Evolutionary conservation across 306 rosid species (phyloP).

Genomic region (Datisca glomerata): DNA sequence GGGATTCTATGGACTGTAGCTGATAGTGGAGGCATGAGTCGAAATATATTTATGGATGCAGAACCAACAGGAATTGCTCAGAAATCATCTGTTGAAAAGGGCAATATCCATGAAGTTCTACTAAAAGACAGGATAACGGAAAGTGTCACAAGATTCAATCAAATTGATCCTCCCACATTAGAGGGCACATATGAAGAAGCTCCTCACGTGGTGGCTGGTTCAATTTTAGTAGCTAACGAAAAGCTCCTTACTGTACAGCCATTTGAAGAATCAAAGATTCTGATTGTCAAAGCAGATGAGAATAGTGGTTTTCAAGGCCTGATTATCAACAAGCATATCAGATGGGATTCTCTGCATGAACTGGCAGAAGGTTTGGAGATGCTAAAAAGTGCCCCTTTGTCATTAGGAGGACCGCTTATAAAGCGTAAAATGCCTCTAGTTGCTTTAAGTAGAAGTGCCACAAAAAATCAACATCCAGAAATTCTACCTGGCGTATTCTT

Average conservation of each 20-base stretch:
- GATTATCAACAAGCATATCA: constrained; percentile 57
- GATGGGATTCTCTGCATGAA: constrained; percentile 49
- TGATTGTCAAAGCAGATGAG: constrained; percentile 60
- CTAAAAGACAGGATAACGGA: constrained; percentile 21
- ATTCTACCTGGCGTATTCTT: constrained; percentile 61
- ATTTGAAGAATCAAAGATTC: constrained; percentile 63
- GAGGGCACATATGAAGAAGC: constrained; percentile 22
- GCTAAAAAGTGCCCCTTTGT: constrained; percentile 46
- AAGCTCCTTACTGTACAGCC: constrained; percentile 43
- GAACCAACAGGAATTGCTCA: constrained; percentile 23
- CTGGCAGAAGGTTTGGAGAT: constrained; percentile 35
- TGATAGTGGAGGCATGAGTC: constrained; percentile 16
- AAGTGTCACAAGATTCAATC: constrained; percentile 22
- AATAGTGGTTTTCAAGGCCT: constrained; percentile 66
- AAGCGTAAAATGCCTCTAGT: constrained; percentile 48
- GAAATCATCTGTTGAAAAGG: constrained; percentile 14
- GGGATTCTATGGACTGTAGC: constrained; percentile 45
- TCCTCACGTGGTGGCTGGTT: constrained; percentile 38
- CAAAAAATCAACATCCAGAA: constrained; percentile 29
- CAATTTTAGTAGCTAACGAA: constrained; percentile 56
- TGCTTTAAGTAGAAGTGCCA: constrained; percentile 35
- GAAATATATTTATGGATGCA: constrained; percentile 13
- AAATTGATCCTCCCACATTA: constrained; percentile 22
- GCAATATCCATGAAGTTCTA: constrained; percentile 26
- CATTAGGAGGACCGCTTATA: constrained; percentile 67